Evolutionary conservation across 768 basidiomycete genomes (phyloP).

Genomic region (Lentinus brumalis): DNA sequence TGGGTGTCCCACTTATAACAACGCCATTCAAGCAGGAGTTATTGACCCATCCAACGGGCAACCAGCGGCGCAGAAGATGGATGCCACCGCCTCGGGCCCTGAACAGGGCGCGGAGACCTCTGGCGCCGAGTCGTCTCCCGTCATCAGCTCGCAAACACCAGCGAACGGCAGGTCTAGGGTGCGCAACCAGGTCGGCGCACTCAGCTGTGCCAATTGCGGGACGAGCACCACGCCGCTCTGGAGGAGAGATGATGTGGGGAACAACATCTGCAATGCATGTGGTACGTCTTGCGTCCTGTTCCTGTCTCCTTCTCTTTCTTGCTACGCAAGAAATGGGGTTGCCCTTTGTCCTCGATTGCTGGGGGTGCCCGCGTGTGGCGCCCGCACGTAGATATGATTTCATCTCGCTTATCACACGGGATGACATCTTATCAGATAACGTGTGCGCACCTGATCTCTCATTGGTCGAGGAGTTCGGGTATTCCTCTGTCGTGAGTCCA

Average conservation of each 20-base stretch:
- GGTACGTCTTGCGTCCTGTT: conserved; percentile 56
- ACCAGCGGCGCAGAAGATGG: conserved; percentile 37
- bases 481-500: conserved; percentile 11
- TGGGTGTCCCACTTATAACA: conserved; percentile 98
- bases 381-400: conserved; percentile 15
- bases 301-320: conserved; percentile 25
- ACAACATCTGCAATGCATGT: conserved; percentile 94
- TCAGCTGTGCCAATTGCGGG: conserved; percentile 86
- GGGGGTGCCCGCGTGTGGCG: conserved; percentile 1
- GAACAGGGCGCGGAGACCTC: conserved; percentile 15
- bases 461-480: conserved; percentile 9
- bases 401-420: conserved; percentile 26
- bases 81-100: conserved; percentile 30
- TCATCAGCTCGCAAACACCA: conserved; percentile 19
- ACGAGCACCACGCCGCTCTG: conserved; percentile 90
- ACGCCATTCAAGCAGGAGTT: conserved; percentile 43
- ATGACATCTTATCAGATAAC: conserved; percentile 43
- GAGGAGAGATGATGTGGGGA: conserved; percentile 88
- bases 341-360: conserved; percentile 9
- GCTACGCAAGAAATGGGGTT: background rate
- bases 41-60: conserved; percentile 12
- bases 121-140: conserved; percentile 17
- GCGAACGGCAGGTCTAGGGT: conserved; percentile 27
- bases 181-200: conserved; percentile 60
- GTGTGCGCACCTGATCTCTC: conserved; percentile 13